phyloP scores from a whole-genome alignment of 2,329 filamentous ascomycete genomes.

The Zelopaecilomyces penicillatus region DNA sequence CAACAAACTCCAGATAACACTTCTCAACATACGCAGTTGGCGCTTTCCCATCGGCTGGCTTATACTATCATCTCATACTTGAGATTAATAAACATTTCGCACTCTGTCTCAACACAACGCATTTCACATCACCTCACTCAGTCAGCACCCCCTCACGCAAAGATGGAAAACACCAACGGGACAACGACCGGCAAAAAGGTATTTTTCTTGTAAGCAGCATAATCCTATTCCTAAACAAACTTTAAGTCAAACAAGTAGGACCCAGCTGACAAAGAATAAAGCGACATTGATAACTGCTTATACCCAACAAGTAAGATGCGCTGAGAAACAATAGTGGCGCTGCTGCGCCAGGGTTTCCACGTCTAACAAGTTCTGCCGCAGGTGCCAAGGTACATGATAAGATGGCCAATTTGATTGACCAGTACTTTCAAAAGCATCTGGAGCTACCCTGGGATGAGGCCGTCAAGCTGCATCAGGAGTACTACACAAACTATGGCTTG shows the following conservation, averaged over 20 bases:
- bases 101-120: no score
- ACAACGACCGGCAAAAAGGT: slow-evolving; percentile 28
- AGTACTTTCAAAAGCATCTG: slow-evolving; percentile 60
- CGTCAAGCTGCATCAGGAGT: slow-evolving; percentile 76
- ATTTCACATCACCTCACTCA: no score
- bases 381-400: slow-evolving; percentile 75
- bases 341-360: not conserved
- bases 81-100: no score
- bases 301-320: slow-evolving; percentile 68
- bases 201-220: slow-evolving; percentile 32
- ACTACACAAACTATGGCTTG: slow-evolving; percentile 94
- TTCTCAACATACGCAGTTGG: no score
- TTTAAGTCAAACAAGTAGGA: slow-evolving; percentile 40
- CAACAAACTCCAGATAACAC: no score
- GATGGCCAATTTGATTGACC: slow-evolving; percentile 76
- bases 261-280: no score
- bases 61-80: no score
- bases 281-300: slow-evolving; percentile 94
- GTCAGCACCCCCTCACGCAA: not conserved
- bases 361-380: slow-evolving; percentile 19
- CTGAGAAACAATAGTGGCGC: not conserved
- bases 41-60: no score
- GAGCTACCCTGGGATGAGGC: slow-evolving; percentile 69
- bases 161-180: slow-evolving; percentile 28
- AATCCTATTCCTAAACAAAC: not conserved